Percentiles rank a stretch among this genome's conserved stretches.
These are phyloP conservation scores for Hypoxylon lenormandii DNA, from an alignment of 495 filamentous ascomycete genomes.

Conservation along the genomic window DNA sequence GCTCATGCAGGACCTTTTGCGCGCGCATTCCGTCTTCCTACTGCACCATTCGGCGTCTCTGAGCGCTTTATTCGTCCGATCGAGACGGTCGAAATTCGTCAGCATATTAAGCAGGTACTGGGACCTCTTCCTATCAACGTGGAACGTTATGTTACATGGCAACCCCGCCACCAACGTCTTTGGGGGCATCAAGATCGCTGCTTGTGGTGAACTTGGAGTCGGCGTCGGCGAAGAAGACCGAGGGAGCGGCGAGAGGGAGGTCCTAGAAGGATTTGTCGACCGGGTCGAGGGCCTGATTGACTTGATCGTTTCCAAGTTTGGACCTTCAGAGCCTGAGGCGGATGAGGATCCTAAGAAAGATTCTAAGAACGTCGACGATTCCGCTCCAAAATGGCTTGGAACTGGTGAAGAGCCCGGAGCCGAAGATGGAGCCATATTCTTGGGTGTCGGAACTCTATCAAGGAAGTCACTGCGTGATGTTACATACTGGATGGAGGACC, in stretches of 20 bases:
- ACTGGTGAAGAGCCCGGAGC: constrained; percentile 70
- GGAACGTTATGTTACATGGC: constrained; percentile 90
- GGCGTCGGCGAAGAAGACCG: constrained; percentile 95
- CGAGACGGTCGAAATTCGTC: constrained; percentile 61
- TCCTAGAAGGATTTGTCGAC: constrained; percentile 84
- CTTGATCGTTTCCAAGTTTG: constrained; percentile 86
- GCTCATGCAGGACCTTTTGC: constrained; percentile 80
- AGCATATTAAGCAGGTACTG: constrained; percentile 82
- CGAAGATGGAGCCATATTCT: constrained; percentile 85
- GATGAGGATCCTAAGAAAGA: constrained; percentile 25
- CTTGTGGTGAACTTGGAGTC: constrained; percentile 88
- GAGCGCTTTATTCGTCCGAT: constrained; percentile 70
- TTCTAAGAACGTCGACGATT: constrained; percentile 26
- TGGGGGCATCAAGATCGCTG: constrained; percentile 87
- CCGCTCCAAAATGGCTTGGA: constrained; percentile 72
- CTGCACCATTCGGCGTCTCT: constrained; percentile 84
- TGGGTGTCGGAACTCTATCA: constrained; percentile 76
- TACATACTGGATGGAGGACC: constrained; percentile 83
- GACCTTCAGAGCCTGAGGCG: constrained; percentile 58
- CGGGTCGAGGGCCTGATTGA: constrained; percentile 79
- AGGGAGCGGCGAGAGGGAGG: constrained; percentile 89
- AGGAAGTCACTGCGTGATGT: constrained; percentile 73
- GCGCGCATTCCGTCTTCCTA: constrained; percentile 85
- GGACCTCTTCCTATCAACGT: constrained; percentile 80
- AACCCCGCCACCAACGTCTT: constrained; percentile 85